phyloP scores from a whole-genome alignment of 2,329 filamentous ascomycete species.

The Colletotrichum sp. region DNA sequence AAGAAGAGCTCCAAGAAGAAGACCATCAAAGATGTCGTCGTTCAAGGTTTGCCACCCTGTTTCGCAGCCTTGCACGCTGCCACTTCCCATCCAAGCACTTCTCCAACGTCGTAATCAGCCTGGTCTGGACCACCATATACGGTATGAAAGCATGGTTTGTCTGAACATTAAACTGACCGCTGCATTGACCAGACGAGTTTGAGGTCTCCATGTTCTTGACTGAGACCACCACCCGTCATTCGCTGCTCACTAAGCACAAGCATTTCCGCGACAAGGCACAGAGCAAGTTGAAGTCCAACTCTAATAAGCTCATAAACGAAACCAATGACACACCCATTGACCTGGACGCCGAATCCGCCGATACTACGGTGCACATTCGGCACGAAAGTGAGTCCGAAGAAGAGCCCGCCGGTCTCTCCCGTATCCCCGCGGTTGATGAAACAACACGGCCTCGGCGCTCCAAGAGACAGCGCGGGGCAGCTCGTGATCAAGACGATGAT shows the following conservation, averaged over 20 bases:
- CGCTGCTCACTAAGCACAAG: constrained; percentile 86
- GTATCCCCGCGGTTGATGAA: constrained; percentile 55
- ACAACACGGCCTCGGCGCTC: constrained; percentile 21
- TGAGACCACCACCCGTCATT: constrained; percentile 83
- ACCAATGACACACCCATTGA: constrained; percentile 59
- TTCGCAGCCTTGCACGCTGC: neutral
- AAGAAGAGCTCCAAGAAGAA: constrained; percentile 76
- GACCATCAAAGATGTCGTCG: constrained; percentile 85
- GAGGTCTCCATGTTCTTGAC: constrained; percentile 94
- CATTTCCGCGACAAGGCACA: constrained; percentile 67
- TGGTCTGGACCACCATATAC: neutral
- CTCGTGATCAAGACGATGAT: constrained; percentile 34
- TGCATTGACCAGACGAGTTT: constrained; percentile 75
- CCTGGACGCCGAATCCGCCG: constrained; percentile 46
- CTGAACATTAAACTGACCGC: neutral
- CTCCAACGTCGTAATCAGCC: constrained; percentile 13
- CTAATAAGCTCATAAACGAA: constrained; percentile 63
- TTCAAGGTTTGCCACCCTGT: constrained; percentile 64
- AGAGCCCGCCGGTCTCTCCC: constrained; percentile 56
- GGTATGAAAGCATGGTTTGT: neutral
- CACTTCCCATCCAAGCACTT: neutral
- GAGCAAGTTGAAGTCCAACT: constrained; percentile 63
- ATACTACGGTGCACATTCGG: constrained; percentile 41
- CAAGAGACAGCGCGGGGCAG: constrained; percentile 27
- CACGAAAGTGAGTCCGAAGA: constrained; percentile 67